phyloP scores from a whole-genome alignment of 2,329 filamentous ascomycete genomes.

The Beauveria caledonica region DNA sequence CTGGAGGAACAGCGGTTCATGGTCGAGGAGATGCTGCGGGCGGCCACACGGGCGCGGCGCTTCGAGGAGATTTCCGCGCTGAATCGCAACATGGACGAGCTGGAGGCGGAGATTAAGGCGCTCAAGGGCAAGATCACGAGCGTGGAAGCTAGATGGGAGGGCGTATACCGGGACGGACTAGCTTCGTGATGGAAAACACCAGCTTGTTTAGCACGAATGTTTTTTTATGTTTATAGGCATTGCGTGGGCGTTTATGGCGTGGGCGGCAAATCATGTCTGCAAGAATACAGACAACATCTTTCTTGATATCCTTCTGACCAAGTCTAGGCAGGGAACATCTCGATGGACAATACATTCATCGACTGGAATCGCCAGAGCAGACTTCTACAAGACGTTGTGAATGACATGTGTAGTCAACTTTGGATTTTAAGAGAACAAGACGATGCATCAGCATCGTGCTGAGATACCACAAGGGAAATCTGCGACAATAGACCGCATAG shows the following conservation, averaged over 20 bases:
- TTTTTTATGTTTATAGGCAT: conserved; percentile 4
- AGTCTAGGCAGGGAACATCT: background rate
- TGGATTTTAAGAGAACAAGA: background rate
- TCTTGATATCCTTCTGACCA: background rate
- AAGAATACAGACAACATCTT: background rate
- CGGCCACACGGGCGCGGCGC: conserved; percentile 64
- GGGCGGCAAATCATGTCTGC: background rate
- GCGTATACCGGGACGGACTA: conserved; percentile 34
- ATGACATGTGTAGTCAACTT: background rate
- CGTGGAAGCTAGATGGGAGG: conserved; percentile 54
- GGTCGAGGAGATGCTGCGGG: conserved; percentile 75
- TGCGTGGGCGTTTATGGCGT: conserved; percentile 12
- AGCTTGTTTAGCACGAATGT: background rate
- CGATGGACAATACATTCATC: background rate
- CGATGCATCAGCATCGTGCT: background rate
- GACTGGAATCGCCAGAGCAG: background rate
- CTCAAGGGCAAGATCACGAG: conserved; percentile 56
- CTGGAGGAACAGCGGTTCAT: conserved; percentile 88
- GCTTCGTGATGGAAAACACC: conserved; percentile 8
- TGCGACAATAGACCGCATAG: background rate
- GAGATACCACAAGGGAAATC: background rate
- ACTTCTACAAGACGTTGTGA: background rate
- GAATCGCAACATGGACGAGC: conserved; percentile 70
- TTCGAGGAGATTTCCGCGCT: conserved; percentile 83
- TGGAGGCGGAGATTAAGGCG: conserved; percentile 67